These are phyloP conservation scores for Macrophomina pseudophaseolina DNA, from an alignment of 2,329 filamentous ascomycete genomes.

Conservation along the genomic window DNA sequence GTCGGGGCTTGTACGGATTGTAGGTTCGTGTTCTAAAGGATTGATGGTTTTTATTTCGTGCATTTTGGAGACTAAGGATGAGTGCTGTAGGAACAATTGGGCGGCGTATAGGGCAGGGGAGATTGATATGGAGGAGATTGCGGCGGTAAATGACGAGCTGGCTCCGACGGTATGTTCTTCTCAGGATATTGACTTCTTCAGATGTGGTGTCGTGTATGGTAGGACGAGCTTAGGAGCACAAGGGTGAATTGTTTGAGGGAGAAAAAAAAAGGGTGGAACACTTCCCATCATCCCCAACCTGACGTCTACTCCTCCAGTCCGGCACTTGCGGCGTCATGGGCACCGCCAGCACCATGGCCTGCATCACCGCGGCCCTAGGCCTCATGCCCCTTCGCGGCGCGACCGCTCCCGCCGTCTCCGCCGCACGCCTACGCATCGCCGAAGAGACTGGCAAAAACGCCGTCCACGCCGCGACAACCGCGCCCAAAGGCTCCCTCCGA, in stretches of 20 bases:
- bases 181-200: not conserved
- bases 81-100: conserved; percentile 66
- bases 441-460: conserved; percentile 60
- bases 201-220: not conserved
- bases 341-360: conserved; percentile 63
- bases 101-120: conserved; percentile 68
- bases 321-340: conserved; percentile 65
- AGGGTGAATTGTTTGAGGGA: too few species aligned
- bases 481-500: conserved; percentile 33
- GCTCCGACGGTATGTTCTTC: conserved; percentile 65
- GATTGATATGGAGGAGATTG: conserved; percentile 74
- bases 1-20: conserved; percentile 79
- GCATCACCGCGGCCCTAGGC: conserved; percentile 57
- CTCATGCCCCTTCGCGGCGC: conserved; percentile 60
- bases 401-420: conserved; percentile 59
- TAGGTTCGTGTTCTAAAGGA: not conserved
- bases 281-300: not conserved
- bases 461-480: conserved; percentile 48
- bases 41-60: too few species aligned
- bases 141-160: conserved; percentile 72
- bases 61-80: too few species aligned
- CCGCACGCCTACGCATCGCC: conserved; percentile 57
- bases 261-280: not conserved
- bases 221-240: too few species aligned
- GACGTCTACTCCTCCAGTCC: conserved; percentile 32